These are phyloP conservation scores for Tuber borchii DNA, from an alignment of 495 filamentous ascomycete species.

Conservation along the genomic window DNA sequence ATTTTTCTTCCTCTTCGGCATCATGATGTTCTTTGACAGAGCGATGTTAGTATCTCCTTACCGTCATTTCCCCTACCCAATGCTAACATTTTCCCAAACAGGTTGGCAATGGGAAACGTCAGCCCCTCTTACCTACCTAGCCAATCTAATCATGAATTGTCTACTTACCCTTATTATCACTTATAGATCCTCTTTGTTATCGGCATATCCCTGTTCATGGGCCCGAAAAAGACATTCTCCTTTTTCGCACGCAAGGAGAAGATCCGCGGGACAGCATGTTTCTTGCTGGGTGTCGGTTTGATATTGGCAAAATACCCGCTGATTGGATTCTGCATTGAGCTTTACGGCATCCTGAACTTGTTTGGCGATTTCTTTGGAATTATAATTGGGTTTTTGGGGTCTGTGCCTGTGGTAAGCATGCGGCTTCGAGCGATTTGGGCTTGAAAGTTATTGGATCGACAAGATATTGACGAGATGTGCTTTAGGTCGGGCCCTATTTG, in stretches of 20 bases:
- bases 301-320: constrained; percentile 86
- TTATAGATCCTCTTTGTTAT: constrained; percentile 87
- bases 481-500: constrained; percentile 35
- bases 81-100: constrained; percentile 30
- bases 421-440: background rate
- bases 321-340: constrained; percentile 79
- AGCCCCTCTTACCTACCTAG: constrained; percentile 14
- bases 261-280: constrained; percentile 82
- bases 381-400: constrained; percentile 75
- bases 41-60: constrained; percentile 58
- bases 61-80: background rate
- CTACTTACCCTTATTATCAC: constrained; percentile 26
- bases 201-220: constrained; percentile 90
- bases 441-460: background rate
- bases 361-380: constrained; percentile 97
- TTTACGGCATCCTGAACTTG: constrained; percentile 84
- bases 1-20: constrained; percentile 86
- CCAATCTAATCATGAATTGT: constrained; percentile 6
- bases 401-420: constrained; percentile 63
- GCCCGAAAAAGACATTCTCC: constrained; percentile 75
- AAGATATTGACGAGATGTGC: constrained; percentile 12
- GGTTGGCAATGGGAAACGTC: constrained; percentile 86
- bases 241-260: constrained; percentile 95
- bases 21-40: constrained; percentile 94
- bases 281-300: constrained; percentile 72